Percentiles rank a stretch among this genome's conserved stretches.
phyloP scores from a whole-genome alignment of 108 stramenopile species.

The Cyclotella choctawhatcheeana region DNA sequence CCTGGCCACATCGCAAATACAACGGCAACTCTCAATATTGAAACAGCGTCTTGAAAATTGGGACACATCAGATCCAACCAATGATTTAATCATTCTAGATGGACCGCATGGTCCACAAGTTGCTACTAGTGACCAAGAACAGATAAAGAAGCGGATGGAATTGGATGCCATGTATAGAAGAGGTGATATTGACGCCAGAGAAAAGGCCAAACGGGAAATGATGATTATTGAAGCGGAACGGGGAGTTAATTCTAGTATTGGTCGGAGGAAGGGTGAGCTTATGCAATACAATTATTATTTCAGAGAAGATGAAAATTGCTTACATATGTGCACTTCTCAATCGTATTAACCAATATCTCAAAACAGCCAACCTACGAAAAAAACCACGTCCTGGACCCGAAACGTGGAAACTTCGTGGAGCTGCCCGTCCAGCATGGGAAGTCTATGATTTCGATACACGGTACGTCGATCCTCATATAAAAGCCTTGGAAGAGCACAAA shows the following conservation, averaged over 20 bases:
- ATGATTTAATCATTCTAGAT: conserved; percentile 36
- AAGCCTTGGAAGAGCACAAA: conserved; percentile 75
- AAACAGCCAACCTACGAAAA: conserved; percentile 47
- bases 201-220: conserved; percentile 22
- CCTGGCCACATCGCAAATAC: conserved; percentile 70
- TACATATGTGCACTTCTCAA: no score
- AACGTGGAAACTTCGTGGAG: conserved; percentile 89
- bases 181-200: conserved; percentile 26
- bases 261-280: conserved; percentile 17
- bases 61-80: conserved; percentile 63
- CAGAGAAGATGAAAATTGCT: no score
- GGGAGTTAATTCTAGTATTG: conserved; percentile 28
- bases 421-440: conserved; percentile 86
- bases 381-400: conserved; percentile 76
- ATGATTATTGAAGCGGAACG: conserved; percentile 28
- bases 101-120: conserved; percentile 3
- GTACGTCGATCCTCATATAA: conserved; percentile 83
- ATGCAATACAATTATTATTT: no score
- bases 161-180: conserved; percentile 21
- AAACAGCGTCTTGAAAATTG: conserved; percentile 64
- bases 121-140: conserved; percentile 24
- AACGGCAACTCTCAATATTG: conserved; percentile 62
- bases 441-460: conserved; percentile 91
- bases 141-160: conserved; percentile 43
- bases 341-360: background rate